phyloP scores from a whole-genome alignment of 2,329 filamentous ascomycete species.

The Microcyclosporella mali region DNA sequence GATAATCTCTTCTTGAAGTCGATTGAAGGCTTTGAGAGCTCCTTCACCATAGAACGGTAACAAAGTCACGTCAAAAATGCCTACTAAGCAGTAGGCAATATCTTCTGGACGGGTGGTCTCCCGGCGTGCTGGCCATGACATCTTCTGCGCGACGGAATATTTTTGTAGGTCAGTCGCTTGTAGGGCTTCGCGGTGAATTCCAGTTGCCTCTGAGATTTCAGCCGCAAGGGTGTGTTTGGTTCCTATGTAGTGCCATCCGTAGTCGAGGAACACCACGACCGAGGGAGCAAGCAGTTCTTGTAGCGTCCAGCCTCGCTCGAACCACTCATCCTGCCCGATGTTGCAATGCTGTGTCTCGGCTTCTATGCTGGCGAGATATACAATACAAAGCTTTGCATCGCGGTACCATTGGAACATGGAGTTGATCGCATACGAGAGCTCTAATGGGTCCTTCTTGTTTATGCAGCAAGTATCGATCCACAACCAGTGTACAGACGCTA shows the following conservation, averaged over 20 bases:
- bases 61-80: slow-evolving; percentile 11
- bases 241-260: neutral
- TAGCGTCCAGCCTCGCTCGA: slow-evolving; percentile 14
- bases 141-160: slow-evolving; percentile 4
- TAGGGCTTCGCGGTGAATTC: slow-evolving; percentile 1
- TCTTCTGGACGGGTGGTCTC: slow-evolving; percentile 10
- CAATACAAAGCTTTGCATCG: slow-evolving; percentile 2
- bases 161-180: too few relatives aligned
- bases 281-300: slow-evolving; percentile 13
- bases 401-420: slow-evolving; percentile 15
- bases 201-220: slow-evolving; percentile 9
- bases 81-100: slow-evolving; percentile 12
- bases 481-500: slow-evolving; percentile 2
- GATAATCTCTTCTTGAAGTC: slow-evolving; percentile 9
- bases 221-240: neutral
- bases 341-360: neutral
- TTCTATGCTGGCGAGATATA: slow-evolving; percentile 12
- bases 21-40: slow-evolving; percentile 2
- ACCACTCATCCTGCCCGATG: slow-evolving; percentile 5
- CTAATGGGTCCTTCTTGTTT: slow-evolving; percentile 13
- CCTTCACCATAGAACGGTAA: slow-evolving; percentile 18
- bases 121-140: slow-evolving; percentile 10
- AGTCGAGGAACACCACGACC: slow-evolving; percentile 5
- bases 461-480: slow-evolving; percentile 18
- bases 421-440: slow-evolving; percentile 13